These are phyloP conservation scores for Amniculicola lignicola DNA, from an alignment of 495 filamentous ascomycete species.

Conservation along the genomic window DNA sequence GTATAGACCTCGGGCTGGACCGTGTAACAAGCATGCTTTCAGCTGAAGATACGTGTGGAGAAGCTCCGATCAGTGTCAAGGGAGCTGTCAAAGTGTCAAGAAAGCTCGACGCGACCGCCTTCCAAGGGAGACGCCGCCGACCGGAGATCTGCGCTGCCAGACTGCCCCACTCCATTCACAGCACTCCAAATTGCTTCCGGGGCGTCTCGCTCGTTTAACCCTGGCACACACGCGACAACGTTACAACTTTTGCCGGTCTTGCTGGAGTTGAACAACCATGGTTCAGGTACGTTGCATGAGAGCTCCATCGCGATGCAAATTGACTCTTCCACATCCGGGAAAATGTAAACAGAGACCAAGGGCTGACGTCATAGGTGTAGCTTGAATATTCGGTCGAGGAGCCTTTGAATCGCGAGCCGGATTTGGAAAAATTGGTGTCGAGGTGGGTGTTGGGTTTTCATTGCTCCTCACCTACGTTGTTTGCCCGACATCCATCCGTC, in stretches of 20 bases:
- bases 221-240: conserved; percentile 4
- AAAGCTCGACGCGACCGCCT: too few species aligned
- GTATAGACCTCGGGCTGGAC: too few species aligned
- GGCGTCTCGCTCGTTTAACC: conserved; percentile 6
- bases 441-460: conserved; percentile 30
- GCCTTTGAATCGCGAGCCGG: conserved; percentile 49
- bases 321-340: conserved; percentile 4
- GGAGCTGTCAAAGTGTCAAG: too few species aligned
- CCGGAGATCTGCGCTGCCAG: too few species aligned
- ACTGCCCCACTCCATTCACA: too few species aligned
- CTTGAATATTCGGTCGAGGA: conserved; percentile 42
- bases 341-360: background rate
- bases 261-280: conserved; percentile 6
- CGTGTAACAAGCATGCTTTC: too few species aligned
- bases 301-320: too few species aligned
- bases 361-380: conserved; percentile 14
- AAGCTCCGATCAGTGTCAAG: too few species aligned
- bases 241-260: too few species aligned
- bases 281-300: conserved; percentile 7
- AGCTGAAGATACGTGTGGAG: too few species aligned
- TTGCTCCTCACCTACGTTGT: background rate
- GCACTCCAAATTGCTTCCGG: conserved; percentile 1
- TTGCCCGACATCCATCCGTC: background rate
- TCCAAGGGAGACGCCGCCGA: too few species aligned
- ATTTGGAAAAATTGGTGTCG: conserved; percentile 41